A percentile compares a stretch with the other conserved stretches of the same genome.
Evolutionary conservation across 2,329 filamentous ascomycete species (phyloP).

Genomic region (Fusarium azukiicola): DNA sequence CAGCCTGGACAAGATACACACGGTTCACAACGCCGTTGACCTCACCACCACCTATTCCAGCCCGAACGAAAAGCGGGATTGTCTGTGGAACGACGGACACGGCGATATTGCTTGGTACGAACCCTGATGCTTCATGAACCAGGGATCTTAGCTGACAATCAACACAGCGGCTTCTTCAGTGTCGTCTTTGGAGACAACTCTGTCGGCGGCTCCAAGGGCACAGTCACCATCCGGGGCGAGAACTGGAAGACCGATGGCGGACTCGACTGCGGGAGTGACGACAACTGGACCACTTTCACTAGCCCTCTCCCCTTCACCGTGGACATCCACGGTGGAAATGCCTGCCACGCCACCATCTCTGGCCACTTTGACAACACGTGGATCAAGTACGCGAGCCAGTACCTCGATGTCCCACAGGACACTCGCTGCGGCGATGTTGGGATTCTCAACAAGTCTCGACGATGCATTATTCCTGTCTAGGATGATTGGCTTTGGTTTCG

Average conservation of each 20-base stretch:
- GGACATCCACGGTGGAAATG: conserved; percentile 11
- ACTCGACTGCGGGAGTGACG: conserved; percentile 13
- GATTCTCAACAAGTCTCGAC: conserved; percentile 15
- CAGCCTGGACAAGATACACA: background rate
- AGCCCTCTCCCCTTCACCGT: conserved; percentile 13
- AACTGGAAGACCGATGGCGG: background rate
- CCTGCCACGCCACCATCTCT: background rate
- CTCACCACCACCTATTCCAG: background rate
- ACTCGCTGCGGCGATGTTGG: conserved; percentile 21
- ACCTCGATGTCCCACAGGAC: background rate
- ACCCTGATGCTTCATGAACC: too few species aligned
- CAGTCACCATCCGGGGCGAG: conserved; percentile 1
- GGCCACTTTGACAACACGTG: conserved; percentile 11
- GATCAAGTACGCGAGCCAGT: conserved; percentile 18
- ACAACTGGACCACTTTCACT: conserved; percentile 20
- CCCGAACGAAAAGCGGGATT: background rate
- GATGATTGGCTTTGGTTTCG: too few species aligned
- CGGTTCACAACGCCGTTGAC: background rate
- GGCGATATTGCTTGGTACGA: conserved; percentile 19
- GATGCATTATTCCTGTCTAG: conserved; percentile 12
- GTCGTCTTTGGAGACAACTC: conserved; percentile 20
- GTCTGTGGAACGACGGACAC: conserved; percentile 20
- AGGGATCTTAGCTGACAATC: background rate
- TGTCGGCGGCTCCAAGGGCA: background rate
- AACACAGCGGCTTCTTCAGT: conserved; percentile 14